phyloP scores from a whole-genome alignment of 805 yeast genomes.

The Teunomyces panamensis region DNA sequence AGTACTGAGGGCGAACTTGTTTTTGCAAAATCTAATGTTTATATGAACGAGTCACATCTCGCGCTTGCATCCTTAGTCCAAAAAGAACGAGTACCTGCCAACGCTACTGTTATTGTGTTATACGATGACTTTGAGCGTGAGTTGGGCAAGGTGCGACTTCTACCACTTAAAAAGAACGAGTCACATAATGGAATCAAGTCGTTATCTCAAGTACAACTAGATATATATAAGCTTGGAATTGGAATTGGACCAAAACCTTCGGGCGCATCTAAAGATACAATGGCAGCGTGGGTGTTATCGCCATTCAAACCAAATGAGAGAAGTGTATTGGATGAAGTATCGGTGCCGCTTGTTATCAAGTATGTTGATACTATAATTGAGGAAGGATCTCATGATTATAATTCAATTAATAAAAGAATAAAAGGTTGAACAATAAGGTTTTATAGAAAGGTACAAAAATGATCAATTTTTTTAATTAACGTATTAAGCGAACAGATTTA shows the following conservation, averaged over 20 bases:
- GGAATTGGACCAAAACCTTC: slow-evolving; percentile 43
- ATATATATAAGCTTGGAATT: slow-evolving; percentile 31
- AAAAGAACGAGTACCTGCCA: slow-evolving; percentile 13
- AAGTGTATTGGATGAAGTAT: slow-evolving; percentile 9
- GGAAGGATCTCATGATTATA: slow-evolving; percentile 22
- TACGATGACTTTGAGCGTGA: slow-evolving; percentile 39
- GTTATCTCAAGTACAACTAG: slow-evolving; percentile 12
- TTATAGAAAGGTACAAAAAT: not conserved
- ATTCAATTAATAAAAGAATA: slow-evolving; percentile 22
- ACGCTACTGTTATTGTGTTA: slow-evolving; percentile 19
- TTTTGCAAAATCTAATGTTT: slow-evolving; percentile 35
- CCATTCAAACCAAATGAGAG: slow-evolving; percentile 26
- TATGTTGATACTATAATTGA: slow-evolving; percentile 22
- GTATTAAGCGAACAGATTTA: not conserved
- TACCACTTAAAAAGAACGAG: slow-evolving; percentile 32
- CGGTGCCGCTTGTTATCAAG: slow-evolving; percentile 13
- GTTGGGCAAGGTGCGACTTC: slow-evolving; percentile 29
- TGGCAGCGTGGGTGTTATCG: slow-evolving; percentile 43
- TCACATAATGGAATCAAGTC: slow-evolving; percentile 40
- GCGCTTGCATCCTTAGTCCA: slow-evolving; percentile 25
- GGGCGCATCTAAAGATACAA: slow-evolving; percentile 29
- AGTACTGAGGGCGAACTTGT: slow-evolving; percentile 19
- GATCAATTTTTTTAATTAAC: not conserved
- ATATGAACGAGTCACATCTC: slow-evolving; percentile 40
- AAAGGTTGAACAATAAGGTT: not conserved